Evolutionary conservation across 1,139 yeast species (phyloP).

Genomic region (Protomyces inundatus): DNA sequence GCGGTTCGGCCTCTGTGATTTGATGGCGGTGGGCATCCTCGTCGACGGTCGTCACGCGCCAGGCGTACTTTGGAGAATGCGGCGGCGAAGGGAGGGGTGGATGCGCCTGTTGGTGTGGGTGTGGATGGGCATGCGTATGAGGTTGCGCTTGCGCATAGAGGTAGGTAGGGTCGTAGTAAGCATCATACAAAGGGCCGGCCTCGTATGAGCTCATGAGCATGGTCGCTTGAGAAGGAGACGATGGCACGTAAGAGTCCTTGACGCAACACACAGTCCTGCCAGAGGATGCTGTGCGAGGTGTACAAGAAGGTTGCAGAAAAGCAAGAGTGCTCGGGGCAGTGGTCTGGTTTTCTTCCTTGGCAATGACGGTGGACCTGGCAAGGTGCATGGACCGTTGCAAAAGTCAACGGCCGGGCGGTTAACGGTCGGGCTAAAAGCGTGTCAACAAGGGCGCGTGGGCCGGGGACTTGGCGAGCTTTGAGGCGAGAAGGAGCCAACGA

Average conservation of each 20-base stretch:
- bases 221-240: not conserved
- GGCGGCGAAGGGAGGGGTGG: constrained; percentile 21
- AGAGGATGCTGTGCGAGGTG: constrained; percentile 5
- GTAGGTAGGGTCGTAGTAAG: constrained; percentile 20
- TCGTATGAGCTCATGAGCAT: constrained; percentile 3
- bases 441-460: not conserved
- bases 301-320: not conserved
- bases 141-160: not conserved
- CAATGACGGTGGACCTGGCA: too few species aligned
- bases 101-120: not conserved
- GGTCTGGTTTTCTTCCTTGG: not conserved
- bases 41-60: constrained; percentile 23
- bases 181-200: constrained; percentile 11
- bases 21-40: constrained; percentile 22
- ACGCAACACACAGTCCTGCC: constrained; percentile 6
- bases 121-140: not conserved
- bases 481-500: too few species aligned
- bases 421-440: not conserved
- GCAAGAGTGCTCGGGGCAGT: not conserved
- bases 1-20: not conserved
- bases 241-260: not conserved
- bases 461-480: too few species aligned
- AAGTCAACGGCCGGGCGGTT: not conserved
- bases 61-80: constrained; percentile 18
- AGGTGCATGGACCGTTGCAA: not conserved